Evolutionary conservation across 208 protist genomes (phyloP).

Genomic region (Crithidia sp.): DNA sequence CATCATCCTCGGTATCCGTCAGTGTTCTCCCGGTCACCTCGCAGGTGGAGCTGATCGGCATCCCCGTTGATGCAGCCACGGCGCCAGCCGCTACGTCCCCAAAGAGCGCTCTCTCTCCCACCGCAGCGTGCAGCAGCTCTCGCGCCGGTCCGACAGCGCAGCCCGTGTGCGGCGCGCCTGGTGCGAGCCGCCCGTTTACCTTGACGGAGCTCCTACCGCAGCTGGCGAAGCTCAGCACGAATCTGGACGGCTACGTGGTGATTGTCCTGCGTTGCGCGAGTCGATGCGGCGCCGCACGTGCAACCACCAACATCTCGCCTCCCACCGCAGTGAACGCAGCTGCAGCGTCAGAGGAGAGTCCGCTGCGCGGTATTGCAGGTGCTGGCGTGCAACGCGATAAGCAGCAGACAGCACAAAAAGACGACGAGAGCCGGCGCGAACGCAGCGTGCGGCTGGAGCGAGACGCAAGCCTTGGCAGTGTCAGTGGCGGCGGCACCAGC

Average conservation of each 20-base stretch:
- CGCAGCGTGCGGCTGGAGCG: background rate
- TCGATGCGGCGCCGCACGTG: background rate
- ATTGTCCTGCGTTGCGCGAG: constrained; percentile 25
- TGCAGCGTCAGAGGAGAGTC: background rate
- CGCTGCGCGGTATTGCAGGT: background rate
- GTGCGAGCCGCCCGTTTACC: constrained; percentile 14
- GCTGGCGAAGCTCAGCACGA: constrained; percentile 33
- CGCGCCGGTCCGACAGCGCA: no score
- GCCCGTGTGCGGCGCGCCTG: background rate
- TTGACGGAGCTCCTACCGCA: constrained; percentile 25
- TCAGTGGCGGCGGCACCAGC: background rate
- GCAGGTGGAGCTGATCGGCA: constrained; percentile 33
- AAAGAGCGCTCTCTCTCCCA: background rate
- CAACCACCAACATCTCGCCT: background rate
- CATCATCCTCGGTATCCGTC: background rate
- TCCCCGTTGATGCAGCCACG: constrained; percentile 18
- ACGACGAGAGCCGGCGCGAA: background rate
- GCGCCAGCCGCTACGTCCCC: background rate
- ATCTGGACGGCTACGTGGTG: constrained; percentile 37
- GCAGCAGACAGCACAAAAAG: background rate
- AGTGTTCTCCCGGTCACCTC: constrained; percentile 20
- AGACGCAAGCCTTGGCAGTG: background rate
- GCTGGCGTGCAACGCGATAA: background rate
- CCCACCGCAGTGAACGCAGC: background rate
- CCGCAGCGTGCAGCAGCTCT: background rate